phyloP scores from a whole-genome alignment of 805 yeast genomes.

The Candida golubevii region DNA sequence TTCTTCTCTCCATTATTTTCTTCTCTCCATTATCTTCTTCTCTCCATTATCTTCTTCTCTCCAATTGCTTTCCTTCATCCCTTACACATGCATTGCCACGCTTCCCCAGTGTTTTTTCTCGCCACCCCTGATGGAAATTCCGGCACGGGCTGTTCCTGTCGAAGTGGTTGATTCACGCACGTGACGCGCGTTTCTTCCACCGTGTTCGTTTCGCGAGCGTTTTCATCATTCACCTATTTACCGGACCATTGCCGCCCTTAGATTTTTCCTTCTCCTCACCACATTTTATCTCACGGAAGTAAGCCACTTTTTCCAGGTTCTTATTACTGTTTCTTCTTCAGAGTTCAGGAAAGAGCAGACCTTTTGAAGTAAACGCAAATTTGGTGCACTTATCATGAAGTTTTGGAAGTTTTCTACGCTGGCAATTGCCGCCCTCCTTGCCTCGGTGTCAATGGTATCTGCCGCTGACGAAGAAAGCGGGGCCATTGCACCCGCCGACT shows the following conservation, averaged over 20 bases:
- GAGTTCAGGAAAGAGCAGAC: no score
- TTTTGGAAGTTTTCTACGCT: constrained; percentile 38
- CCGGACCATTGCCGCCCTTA: neutral
- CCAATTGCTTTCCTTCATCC: no score
- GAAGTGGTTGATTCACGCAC: neutral
- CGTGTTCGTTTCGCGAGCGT: constrained; percentile 9
- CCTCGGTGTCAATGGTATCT: constrained; percentile 28
- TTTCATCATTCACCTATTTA: neutral
- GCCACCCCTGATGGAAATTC: no score
- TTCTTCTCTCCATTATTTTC: no score
- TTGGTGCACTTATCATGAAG: constrained; percentile 23
- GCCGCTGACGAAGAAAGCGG: constrained; percentile 45
- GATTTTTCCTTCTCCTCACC: neutral
- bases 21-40: no score
- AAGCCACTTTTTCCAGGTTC: neutral
- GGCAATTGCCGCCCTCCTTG: constrained; percentile 34
- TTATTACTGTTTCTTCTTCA: no score
- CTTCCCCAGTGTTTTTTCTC: no score
- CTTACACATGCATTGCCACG: no score
- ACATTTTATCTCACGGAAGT: neutral
- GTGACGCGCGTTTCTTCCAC: constrained; percentile 12
- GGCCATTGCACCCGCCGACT: constrained; percentile 74
- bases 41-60: no score
- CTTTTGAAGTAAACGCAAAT: neutral
- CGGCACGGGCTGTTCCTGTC: no score